Base-by-base conservation (phyloP, 1,139 yeast genomes). In the Kurtzmaniella natalensis region DNA sequence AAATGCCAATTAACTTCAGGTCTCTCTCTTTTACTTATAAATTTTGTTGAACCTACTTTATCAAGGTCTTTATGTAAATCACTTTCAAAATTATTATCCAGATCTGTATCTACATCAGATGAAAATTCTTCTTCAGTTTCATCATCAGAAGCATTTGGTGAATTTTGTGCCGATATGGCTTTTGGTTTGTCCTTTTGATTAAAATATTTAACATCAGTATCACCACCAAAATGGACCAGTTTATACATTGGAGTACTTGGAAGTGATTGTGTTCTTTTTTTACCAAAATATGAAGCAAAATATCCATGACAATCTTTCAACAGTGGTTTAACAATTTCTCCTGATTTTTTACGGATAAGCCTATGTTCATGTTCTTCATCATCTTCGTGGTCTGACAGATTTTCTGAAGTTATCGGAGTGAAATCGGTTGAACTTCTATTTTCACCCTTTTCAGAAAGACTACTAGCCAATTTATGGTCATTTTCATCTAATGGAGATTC, bases 291-390 rank as follows among this genome's bases (percentile, higher is more conserved):
- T 63, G 72, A 37, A n/a, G 21, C 29, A 65, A 53, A 31, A 5
- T 31, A 31, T 1, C 45, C 32, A n/a, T n/a, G n/a, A 7, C 41
- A 17, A 16, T 50, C 57, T 50, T 81, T 83, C 35, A 86, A 64
- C 17, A 86, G 79, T 3, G 89, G 76, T 50, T 84, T 83, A 32
- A 86, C 83, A 26, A 83, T 63, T 51, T 86, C 95, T 17, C 94
- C 94, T 4, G 86, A 76, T 57, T 86, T 86, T 51, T 81, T 83
- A 17, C 87, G 74, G 4, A 81, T 70, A 32, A 82, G 51, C 38
- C 44, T 45, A 34, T 48, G 38, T n/a, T 35, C 35, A 10, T 28
- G 28, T 8, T 35, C 25, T 10, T 11, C 10, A 9, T 28, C 30
- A 13, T 20, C 25, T 7, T 28, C 35, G 5, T 16, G 21, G 5